Conservation (phyloP, 2,329 filamentous ascomycete genomes). For the Aspergillus glaucus region DNA sequence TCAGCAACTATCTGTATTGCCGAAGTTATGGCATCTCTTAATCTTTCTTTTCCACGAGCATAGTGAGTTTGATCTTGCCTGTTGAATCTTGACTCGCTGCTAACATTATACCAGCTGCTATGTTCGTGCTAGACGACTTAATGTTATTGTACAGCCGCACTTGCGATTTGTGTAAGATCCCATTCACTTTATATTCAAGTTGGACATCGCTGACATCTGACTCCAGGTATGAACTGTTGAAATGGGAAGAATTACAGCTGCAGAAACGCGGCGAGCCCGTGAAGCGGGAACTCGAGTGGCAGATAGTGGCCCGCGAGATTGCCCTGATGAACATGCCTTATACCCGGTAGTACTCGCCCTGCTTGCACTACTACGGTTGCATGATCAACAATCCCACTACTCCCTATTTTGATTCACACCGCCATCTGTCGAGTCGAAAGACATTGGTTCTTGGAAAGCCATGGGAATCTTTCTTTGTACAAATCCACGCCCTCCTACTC, state of each 20-base stretch:
- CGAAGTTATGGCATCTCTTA: constrained; percentile 83
- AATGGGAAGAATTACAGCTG: constrained; percentile 80
- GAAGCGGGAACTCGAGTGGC: constrained; percentile 84
- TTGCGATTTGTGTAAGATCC: constrained; percentile 68
- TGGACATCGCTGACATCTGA: constrained; percentile 11
- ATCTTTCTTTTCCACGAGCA: constrained; percentile 79
- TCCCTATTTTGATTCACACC: background rate
- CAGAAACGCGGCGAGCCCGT: constrained; percentile 48
- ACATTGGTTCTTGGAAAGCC: background rate
- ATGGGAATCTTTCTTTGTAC: background rate
- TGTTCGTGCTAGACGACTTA: constrained; percentile 82
- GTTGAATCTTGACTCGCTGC: background rate
- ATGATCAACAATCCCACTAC: background rate
- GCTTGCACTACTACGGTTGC: background rate
- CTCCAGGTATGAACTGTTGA: constrained; percentile 69
- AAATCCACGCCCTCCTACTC: background rate
- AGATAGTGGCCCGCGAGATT: constrained; percentile 79
- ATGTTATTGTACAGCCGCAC: constrained; percentile 98
- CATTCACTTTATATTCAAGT: background rate
- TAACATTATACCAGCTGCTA: constrained; percentile 57
- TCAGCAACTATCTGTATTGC: constrained; percentile 98
- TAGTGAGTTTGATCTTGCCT: constrained; percentile 52
- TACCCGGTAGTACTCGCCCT: constrained; percentile 51
- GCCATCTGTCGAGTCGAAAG: background rate
- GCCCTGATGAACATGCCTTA: constrained; percentile 95